Conservation (phyloP, 352 stramenopile species). For the Halophytophthora batemanensis region DNA sequence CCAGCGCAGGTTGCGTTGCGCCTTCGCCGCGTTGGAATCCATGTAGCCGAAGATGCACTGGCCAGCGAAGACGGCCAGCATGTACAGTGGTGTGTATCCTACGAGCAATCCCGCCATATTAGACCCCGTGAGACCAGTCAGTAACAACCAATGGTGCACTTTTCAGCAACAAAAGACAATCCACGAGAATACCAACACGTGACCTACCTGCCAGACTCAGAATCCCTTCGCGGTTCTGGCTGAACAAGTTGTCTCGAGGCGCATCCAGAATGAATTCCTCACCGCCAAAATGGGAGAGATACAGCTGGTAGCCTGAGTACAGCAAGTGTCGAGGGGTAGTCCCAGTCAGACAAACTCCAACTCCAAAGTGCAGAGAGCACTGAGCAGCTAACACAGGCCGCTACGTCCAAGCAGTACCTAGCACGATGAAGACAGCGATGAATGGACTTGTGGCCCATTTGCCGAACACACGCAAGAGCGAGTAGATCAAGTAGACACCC, state of each 20-base stretch:
- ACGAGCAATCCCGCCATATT: slow-evolving; percentile 5
- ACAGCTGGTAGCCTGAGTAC: slow-evolving; percentile 74
- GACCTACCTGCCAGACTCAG: slow-evolving; percentile 78
- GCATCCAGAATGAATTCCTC: slow-evolving; percentile 79
- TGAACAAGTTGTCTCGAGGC: slow-evolving; percentile 75
- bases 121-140: neutral
- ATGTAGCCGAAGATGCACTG: slow-evolving; percentile 69
- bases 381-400: too few species aligned
- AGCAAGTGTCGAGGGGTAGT: slow-evolving; percentile 6
- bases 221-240: slow-evolving; percentile 95
- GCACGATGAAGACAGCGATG: slow-evolving; percentile 33
- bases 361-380: too few species aligned
- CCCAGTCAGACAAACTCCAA: neutral
- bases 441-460: slow-evolving; percentile 42
- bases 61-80: slow-evolving; percentile 64
- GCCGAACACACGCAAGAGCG: slow-evolving; percentile 48
- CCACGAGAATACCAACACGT: neutral
- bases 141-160: neutral
- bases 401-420: slow-evolving; percentile 43
- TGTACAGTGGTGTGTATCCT: slow-evolving; percentile 92
- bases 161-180: neutral
- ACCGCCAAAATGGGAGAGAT: slow-evolving; percentile 64
- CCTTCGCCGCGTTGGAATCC: slow-evolving; percentile 51
- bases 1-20: slow-evolving; percentile 64
- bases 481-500: slow-evolving; percentile 74